phyloP scores from a whole-genome alignment of 2,329 filamentous ascomycete species.

The Diaporthe citri region DNA sequence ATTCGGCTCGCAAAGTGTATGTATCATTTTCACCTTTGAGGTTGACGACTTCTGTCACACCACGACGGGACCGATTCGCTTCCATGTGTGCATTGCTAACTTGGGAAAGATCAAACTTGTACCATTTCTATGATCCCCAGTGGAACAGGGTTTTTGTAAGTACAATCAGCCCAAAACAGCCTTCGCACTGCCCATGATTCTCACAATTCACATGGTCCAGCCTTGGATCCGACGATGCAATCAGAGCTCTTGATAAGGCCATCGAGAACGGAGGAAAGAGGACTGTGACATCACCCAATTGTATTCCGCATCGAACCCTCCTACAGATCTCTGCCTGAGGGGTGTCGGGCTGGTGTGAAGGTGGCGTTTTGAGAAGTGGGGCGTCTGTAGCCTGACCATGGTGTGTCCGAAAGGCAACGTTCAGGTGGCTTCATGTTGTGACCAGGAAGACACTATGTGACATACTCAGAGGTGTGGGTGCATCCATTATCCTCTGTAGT shows the following conservation, averaged over 20 bases:
- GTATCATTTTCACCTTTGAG: not conserved
- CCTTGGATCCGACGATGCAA: not conserved
- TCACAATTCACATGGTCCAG: not conserved
- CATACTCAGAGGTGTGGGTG: too few relatives aligned
- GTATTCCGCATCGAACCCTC: too few relatives aligned
- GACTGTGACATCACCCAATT: not conserved
- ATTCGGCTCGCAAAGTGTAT: not conserved
- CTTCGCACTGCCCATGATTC: not conserved
- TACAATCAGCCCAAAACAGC: not conserved
- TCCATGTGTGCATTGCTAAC: not conserved
- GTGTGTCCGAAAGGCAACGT: not conserved
- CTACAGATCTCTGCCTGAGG: too few relatives aligned
- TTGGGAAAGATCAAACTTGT: not conserved
- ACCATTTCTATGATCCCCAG: accelerated
- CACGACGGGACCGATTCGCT: not conserved
- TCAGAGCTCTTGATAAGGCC: not conserved
- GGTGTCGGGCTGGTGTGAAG: too few relatives aligned
- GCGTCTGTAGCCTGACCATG: too few relatives aligned
- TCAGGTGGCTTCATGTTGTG: not conserved
- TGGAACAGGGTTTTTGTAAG: not conserved
- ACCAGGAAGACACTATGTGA: too few relatives aligned
- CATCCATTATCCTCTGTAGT: too few relatives aligned
- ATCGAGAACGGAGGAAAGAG: not conserved
- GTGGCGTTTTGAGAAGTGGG: too few relatives aligned
- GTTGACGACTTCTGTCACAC: not conserved